Evolutionary conservation across 148 eudicot genomes (phyloP).

Genomic region (Vaccinium corymbosum): DNA sequence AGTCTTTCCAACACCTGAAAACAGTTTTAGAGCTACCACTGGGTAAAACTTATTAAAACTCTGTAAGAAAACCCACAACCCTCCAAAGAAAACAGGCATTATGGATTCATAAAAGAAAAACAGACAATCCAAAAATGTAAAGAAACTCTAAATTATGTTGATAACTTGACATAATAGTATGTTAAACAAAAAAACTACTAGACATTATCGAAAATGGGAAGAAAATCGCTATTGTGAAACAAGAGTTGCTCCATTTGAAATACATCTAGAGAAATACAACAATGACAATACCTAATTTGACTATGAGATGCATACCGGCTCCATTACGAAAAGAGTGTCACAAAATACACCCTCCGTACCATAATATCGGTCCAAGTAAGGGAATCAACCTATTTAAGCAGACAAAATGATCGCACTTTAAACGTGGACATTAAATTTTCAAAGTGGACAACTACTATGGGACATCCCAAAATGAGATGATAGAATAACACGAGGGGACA

Average conservation of each 20-base stretch:
- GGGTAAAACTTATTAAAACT: not conserved
- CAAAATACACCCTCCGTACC: not conserved
- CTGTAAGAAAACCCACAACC: not conserved
- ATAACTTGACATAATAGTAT: not conserved
- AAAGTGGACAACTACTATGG: not conserved
- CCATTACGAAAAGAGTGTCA: not conserved
- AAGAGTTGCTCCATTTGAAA: constrained; percentile 1
- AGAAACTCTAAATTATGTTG: not conserved
- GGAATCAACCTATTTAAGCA: not conserved
- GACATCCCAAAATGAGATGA: not conserved
- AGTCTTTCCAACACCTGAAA: constrained; percentile 40
- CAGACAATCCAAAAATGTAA: constrained; percentile 9
- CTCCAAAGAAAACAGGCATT: not conserved
- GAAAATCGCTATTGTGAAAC: not conserved
- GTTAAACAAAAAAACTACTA: not conserved
- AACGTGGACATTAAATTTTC: not conserved
- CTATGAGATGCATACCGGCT: not conserved
- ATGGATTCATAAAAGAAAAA: not conserved
- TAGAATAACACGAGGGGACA: not conserved
- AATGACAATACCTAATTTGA: not conserved
- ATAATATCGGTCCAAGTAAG: not conserved
- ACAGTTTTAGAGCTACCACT: not conserved
- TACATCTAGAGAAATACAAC: not conserved
- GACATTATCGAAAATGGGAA: not conserved
- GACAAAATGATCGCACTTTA: not conserved